A percentile compares a stretch with the other conserved stretches of the same genome.
These are phyloP conservation scores for Plectosphaerella sp. DNA, from an alignment of 2,329 filamentous ascomycete genomes.

Conservation along the genomic window DNA sequence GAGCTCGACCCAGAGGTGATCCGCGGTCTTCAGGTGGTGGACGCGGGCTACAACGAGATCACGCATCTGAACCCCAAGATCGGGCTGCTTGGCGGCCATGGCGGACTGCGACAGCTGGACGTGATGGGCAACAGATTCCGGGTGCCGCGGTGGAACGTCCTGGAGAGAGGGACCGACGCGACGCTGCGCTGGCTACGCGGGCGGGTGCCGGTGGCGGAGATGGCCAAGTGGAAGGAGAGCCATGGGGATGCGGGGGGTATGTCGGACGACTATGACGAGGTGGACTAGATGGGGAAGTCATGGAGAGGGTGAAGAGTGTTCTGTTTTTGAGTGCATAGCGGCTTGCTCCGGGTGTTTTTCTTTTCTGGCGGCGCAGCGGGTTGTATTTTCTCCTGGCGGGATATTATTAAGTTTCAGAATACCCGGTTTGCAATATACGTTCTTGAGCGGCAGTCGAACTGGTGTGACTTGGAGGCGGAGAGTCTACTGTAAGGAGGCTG, in stretches of 20 bases:
- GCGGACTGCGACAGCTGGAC: constrained; percentile 62
- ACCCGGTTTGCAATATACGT: no score
- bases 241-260: constrained; percentile 29
- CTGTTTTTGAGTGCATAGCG: no score
- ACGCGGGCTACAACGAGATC: constrained; percentile 83
- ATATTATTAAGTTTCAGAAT: no score
- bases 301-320: neutral
- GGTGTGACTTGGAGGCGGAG: no score
- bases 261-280: constrained; percentile 14
- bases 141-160: constrained; percentile 76
- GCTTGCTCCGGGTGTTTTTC: no score
- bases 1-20: constrained; percentile 71
- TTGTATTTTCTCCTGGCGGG: no score
- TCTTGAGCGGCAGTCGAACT: no score
- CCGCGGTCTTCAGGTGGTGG: constrained; percentile 68
- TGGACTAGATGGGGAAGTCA: neutral
- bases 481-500: no score
- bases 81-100: constrained; percentile 65
- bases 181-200: constrained; percentile 77
- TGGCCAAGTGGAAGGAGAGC: constrained; percentile 49
- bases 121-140: constrained; percentile 83
- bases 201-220: constrained; percentile 61
- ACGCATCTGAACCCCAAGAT: constrained; percentile 74
- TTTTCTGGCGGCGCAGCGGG: no score
- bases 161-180: constrained; percentile 84